Evolutionary conservation across 78 protist species (phyloP).

Genomic region (Diacronema lutheri): DNA sequence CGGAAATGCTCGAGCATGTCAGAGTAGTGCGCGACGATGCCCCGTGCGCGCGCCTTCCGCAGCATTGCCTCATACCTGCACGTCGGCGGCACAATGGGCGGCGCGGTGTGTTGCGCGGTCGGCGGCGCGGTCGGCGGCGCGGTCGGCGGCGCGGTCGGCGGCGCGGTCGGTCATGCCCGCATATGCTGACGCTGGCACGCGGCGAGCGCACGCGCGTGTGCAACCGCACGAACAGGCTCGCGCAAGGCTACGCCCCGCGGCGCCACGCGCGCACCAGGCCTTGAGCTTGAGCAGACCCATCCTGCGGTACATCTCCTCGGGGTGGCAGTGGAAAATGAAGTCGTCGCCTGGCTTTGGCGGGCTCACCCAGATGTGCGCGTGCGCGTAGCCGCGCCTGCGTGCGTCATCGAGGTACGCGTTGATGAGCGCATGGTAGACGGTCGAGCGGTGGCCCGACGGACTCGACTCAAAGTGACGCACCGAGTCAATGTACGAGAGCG

Average conservation of each 20-base stretch:
- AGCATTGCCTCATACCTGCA: constrained; percentile 43
- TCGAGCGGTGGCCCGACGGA: constrained; percentile 36
- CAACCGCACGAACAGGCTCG: no score
- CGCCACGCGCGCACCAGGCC: no score
- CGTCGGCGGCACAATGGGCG: constrained; percentile 29
- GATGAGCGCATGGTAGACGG: constrained; percentile 39
- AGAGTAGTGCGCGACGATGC: background rate
- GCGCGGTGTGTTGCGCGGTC: no score
- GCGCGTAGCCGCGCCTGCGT: constrained; percentile 2
- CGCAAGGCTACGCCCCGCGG: no score
- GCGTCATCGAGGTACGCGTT: constrained; percentile 26
- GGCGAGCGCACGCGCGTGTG: no score
- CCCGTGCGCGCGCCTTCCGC: background rate
- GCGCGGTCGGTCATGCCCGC: background rate
- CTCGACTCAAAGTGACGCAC: background rate
- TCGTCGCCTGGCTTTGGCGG: constrained; percentile 56
- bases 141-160: no score
- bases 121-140: no score
- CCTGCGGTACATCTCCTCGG: background rate
- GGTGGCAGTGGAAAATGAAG: constrained; percentile 55
- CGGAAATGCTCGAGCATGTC: background rate
- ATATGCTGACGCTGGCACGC: background rate
- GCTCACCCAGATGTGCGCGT: constrained; percentile 54
- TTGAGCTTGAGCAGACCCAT: no score
- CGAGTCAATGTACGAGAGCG: constrained; percentile 43